Evolutionary conservation across 192 early-diverging fungal species (phyloP), one percentile per base, ranked within the genome.

Genomic region (Coemansia furcata): DNA sequence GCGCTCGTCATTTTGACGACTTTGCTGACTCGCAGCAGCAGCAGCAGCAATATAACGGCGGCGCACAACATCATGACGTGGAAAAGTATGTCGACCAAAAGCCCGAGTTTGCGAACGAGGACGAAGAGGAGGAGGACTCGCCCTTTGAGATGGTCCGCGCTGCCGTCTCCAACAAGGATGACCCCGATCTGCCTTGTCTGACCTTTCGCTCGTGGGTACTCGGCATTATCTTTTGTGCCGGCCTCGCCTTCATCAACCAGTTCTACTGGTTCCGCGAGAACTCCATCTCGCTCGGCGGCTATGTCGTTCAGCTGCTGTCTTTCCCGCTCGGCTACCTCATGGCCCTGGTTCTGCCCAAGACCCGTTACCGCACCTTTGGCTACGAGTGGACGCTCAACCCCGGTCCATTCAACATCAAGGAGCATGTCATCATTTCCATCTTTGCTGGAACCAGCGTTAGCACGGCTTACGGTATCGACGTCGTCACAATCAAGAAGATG

Each of bases 241-340:
- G 77, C 37, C 71, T 92, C 35, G 86, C 87, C 32, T 89, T 91
- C 67, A 78, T 87, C n/a, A 91, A 92, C 71, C 91, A 92, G 76
- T 89, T 93, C 74, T 91, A 92, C 72, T 92, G 91, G 83, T 96
- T 93, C 84, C 89, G 93, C 68, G 89, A 90, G 14, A 95, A 94
- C 73, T 85, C 89, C 2, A 85, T 93, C 47, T 82, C 85, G 0
- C 80, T 93, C 30, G 85, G 85, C 29, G 85, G 88, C 29, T 84
- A 89, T 71, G 84, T 94, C 17, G 93, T 90, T 3, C 84, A 89
- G 59, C 68, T 97, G 69, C 83, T 95, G 0, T 77, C 89, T 2
- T 94, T 92, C 54, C 91, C 95, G 7, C 60, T 89, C 6, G 95
- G 95, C 1, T 76, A 83, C 6, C 54, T 92, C 23, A 63, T 92